These are phyloP conservation scores for Vanderwaltozyma verrucispora DNA, from an alignment of 805 yeast species.

Conservation along the genomic window DNA sequence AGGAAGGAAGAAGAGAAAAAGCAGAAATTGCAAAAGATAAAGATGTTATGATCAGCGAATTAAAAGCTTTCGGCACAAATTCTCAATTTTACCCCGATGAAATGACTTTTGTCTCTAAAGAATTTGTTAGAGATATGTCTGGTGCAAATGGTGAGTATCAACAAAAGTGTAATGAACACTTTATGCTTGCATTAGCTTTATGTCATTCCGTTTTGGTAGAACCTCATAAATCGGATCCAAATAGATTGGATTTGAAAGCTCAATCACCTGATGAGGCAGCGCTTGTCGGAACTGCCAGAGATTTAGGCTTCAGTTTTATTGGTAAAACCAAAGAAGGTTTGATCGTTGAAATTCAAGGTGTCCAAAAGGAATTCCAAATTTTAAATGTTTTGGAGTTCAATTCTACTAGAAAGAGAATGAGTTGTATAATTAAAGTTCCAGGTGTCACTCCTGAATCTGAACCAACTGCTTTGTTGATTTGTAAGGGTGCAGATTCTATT, in stretches of 20 bases:
- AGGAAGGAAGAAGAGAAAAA: constrained; percentile 43
- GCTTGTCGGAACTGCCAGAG: constrained; percentile 71
- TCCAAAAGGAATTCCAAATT: constrained; percentile 58
- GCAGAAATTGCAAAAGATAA: constrained; percentile 47
- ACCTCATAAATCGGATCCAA: constrained; percentile 49
- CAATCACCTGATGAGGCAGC: constrained; percentile 90
- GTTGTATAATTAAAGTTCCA: constrained; percentile 67
- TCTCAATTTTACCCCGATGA: constrained; percentile 44
- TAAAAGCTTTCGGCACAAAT: constrained; percentile 32
- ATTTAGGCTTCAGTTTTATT: constrained; percentile 59
- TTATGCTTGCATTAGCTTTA: constrained; percentile 64
- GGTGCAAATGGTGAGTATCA: constrained; percentile 40
- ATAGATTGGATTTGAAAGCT: constrained; percentile 50
- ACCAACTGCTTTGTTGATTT: constrained; percentile 54
- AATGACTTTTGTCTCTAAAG: constrained; percentile 58
- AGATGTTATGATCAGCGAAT: constrained; percentile 42
- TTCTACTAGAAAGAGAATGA: constrained; percentile 81
- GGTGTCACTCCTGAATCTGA: constrained; percentile 33
- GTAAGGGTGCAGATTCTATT: constrained; percentile 82
- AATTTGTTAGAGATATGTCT: constrained; percentile 48
- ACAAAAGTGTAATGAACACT: constrained; percentile 53
- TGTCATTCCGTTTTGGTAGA: constrained; percentile 76
- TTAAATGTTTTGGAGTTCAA: constrained; percentile 68
- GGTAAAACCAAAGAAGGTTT: constrained; percentile 60
- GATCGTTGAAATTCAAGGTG: constrained; percentile 59